These are phyloP conservation scores for Lactarius quietus DNA, from an alignment of 768 basidiomycete genomes.

Conservation along the genomic window DNA sequence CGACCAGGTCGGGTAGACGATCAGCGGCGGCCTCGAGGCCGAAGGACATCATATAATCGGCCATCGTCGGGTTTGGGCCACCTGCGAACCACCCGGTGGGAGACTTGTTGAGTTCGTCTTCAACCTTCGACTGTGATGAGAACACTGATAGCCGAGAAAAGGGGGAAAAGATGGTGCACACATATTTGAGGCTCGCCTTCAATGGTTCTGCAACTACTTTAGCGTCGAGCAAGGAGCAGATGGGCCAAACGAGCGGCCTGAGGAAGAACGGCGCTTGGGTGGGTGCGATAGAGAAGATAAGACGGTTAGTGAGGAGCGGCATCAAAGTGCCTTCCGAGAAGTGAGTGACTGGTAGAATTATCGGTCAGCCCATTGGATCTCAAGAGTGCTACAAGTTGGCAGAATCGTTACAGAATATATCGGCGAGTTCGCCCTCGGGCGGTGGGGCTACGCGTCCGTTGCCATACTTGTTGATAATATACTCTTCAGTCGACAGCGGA, in stretches of 20 bases:
- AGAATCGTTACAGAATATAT: constrained; percentile 36
- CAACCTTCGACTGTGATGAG: constrained; percentile 14
- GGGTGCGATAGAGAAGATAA: constrained; percentile 35
- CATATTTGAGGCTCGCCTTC: constrained; percentile 32
- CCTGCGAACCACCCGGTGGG: constrained; percentile 37
- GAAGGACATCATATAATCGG: constrained; percentile 47
- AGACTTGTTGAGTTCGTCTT: constrained; percentile 20
- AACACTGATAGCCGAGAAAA: not conserved
- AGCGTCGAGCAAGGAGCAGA: constrained; percentile 33
- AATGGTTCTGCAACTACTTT: constrained; percentile 32
- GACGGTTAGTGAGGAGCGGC: constrained; percentile 39
- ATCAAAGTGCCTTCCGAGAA: constrained; percentile 43
- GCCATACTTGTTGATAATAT: constrained; percentile 43
- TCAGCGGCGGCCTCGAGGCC: constrained; percentile 33
- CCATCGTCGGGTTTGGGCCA: constrained; percentile 41
- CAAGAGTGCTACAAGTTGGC: not conserved
- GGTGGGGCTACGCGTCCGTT: constrained; percentile 29
- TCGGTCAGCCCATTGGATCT: not conserved
- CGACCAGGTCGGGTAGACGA: constrained; percentile 27
- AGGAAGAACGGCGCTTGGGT: constrained; percentile 37
- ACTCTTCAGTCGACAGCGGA: constrained; percentile 32
- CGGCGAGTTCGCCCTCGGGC: constrained; percentile 34
- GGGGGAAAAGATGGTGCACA: constrained; percentile 15
- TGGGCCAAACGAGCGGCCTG: constrained; percentile 33
- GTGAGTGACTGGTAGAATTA: constrained; percentile 35